Percentiles rank a stretch among this genome's conserved stretches.
Conservation (phyloP, 2,329 filamentous ascomycete species). For the Paraphaeosphaeria sporulosa region DNA sequence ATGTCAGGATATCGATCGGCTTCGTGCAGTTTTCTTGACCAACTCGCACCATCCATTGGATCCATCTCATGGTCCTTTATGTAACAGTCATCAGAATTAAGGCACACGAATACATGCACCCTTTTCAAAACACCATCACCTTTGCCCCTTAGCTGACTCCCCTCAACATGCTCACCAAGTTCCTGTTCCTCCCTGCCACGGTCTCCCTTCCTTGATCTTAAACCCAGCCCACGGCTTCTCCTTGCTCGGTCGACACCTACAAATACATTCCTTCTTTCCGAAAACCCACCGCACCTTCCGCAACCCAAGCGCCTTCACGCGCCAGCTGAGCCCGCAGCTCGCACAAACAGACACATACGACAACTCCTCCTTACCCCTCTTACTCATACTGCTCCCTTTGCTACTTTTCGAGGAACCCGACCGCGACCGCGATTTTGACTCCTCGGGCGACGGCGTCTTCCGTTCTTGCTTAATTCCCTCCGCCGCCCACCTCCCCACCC, state of each 20-base stretch:
- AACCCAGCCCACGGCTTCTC: neutral
- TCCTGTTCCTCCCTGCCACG: neutral
- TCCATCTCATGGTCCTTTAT: too few species aligned
- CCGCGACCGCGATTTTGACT: too few species aligned
- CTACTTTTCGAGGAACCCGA: too few species aligned
- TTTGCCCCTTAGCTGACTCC: neutral
- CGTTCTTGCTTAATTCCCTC: neutral
- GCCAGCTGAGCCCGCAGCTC: conserved; percentile 5
- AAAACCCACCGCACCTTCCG: neutral
- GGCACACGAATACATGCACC: too few species aligned
- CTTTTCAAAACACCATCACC: too few species aligned
- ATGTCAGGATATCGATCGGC: too few species aligned
- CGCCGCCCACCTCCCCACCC: neutral
- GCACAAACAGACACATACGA: conserved; percentile 8
- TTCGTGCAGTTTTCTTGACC: too few species aligned
- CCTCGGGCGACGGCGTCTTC: too few species aligned
- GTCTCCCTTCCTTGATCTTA: neutral
- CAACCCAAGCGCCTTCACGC: neutral
- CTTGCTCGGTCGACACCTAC: neutral
- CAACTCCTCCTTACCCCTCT: neutral
- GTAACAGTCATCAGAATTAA: too few species aligned
- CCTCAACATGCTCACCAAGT: neutral
- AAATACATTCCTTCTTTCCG: neutral
- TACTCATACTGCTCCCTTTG: too few species aligned
- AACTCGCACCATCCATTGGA: too few species aligned